Base-by-base conservation (phyloP, 2,329 filamentous ascomycete genomes). In the Chaetomiaceae sp. region DNA sequence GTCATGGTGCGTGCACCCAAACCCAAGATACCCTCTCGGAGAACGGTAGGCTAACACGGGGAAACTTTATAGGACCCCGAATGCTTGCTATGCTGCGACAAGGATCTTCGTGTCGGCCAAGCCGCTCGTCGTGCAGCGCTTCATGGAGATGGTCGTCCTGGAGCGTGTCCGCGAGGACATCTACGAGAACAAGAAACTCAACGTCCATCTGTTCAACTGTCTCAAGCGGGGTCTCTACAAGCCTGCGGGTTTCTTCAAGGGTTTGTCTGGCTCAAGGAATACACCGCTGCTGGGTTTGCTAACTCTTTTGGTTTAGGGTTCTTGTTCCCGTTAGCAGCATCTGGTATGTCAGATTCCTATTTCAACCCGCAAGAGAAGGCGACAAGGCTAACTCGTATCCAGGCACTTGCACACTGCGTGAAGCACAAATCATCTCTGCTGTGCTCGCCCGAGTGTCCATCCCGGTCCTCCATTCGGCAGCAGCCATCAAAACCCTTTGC, bases 171-270 rank as follows among this genome's bases (percentile, higher is more conserved):
- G 91, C 55, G 87, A 96, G 62, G 88, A 97, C 62, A 97, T 99
- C 54, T 84, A 86, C 65, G 90, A 99, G 69, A 90, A 85, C 56
- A 93, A 93, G 70, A 96, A 96, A 68, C 77, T 99, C 51, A 96
- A 96, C 63, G 86, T 96, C 0, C 93, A 99, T 67, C 76, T 97
- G 7, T 99, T 96, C 78, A 92, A 95, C 62, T 82, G 89, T 0
- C 75, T 99, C 51, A 96, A 96, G 72, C 96, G 96, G 67, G 56
- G 37, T 17, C 55, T 61, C 7, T 62, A 60, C 54, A 61, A 96
- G 68, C 93, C 93, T 6, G 86, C 89, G 0, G 90, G 91, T 16
- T 99, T 95, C 71, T 99, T 99, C 79, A 96, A 96, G 68, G 93
- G 65, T 52, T 20, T 9, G 51, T 43, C 19, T 17, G 19, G 12